These are phyloP conservation scores for Fusarium protoensiforme DNA, from an alignment of 2,329 filamentous ascomycete genomes.

Conservation along the genomic window DNA sequence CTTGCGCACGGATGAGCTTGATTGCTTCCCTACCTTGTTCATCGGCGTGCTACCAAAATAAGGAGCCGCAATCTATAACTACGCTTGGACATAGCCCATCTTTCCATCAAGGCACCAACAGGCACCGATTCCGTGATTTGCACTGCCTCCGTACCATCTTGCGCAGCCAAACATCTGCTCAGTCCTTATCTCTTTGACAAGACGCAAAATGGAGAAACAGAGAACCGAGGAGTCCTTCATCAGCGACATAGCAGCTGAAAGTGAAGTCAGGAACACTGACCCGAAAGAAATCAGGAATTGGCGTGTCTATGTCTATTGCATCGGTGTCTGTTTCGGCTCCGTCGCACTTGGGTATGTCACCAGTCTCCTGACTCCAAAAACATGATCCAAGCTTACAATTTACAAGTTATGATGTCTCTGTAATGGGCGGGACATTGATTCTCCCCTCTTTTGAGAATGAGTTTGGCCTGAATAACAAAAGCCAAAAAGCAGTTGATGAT, in stretches of 20 bases:
- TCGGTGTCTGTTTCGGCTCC: background rate
- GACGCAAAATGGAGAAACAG: background rate
- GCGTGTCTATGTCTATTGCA: background rate
- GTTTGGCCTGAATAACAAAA: background rate
- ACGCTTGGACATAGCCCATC: background rate
- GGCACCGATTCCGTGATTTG: background rate
- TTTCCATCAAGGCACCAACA: background rate
- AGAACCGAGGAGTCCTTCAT: background rate
- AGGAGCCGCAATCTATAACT: background rate
- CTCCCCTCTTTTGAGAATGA: background rate
- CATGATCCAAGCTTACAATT: background rate
- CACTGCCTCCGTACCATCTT: background rate
- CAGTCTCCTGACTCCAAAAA: too few relatives aligned
- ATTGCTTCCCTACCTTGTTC: background rate
- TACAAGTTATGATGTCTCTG: constrained; percentile 13
- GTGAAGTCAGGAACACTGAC: background rate
- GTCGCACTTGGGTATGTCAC: background rate
- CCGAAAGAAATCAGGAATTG: background rate
- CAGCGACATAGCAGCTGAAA: background rate
- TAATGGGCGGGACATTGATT: constrained; percentile 3
- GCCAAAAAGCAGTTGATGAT: background rate
- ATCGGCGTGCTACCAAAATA: background rate
- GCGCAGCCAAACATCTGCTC: background rate
- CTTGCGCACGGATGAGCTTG: background rate
- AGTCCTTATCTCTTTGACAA: background rate